These are phyloP conservation scores for Plasmodium ovale DNA, from an alignment of 169 alveolate species.

Conservation along the genomic window DNA sequence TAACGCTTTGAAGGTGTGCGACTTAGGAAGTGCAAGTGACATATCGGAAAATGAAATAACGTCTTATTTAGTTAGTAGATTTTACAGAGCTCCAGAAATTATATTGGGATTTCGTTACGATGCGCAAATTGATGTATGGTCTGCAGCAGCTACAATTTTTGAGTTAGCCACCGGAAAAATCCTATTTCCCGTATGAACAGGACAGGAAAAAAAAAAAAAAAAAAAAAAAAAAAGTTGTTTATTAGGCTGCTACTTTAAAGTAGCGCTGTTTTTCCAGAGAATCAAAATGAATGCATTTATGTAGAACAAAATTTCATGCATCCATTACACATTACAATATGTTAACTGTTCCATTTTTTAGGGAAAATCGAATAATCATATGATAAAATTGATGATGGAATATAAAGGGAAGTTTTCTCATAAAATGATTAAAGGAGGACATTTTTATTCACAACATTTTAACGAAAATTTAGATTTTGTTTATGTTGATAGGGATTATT, in stretches of 20 bases:
- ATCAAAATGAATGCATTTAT: conserved; percentile 76
- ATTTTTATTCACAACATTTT: conserved; percentile 89
- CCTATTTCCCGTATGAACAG: conserved; percentile 90
- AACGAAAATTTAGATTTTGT: conserved; percentile 86
- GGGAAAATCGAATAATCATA: conserved; percentile 96
- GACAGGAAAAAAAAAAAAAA: conserved; percentile 76
- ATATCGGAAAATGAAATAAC: conserved; percentile 92
- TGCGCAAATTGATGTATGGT: conserved; percentile 96
- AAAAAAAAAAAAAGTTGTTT: too few species aligned
- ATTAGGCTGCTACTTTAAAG: too few species aligned
- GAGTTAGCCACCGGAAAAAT: conserved; percentile 98
- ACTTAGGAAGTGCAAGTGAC: conserved; percentile 96
- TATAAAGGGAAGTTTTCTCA: conserved; percentile 95
- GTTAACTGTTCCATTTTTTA: conserved; percentile 19
- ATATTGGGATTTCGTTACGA: conserved; percentile 94
- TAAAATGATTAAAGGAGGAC: conserved; percentile 92
- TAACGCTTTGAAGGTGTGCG: conserved; percentile 94
- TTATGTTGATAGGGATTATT: conserved; percentile 84
- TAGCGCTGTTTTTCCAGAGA: too few species aligned
- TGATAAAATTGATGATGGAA: conserved; percentile 96
- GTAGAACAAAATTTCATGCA: conserved; percentile 82
- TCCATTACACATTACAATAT: conserved; percentile 80
- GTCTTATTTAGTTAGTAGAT: conserved; percentile 95
- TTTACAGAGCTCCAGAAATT: conserved; percentile 99
- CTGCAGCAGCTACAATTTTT: conserved; percentile 95